Evolutionary conservation across 371 early-diverging fungal genomes (phyloP).

Genomic region (Mucor piriformis): DNA sequence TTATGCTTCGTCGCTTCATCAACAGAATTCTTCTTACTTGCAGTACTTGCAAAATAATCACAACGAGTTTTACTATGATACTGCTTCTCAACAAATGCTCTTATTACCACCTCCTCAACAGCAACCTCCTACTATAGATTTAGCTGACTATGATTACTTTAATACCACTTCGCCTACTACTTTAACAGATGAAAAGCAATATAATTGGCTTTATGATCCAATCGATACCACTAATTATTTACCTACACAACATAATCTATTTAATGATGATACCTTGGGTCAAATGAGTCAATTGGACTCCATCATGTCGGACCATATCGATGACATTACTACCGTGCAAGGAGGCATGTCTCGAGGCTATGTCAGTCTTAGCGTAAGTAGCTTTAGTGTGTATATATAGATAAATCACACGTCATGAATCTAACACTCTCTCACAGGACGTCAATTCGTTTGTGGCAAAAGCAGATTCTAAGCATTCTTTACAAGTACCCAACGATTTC

Average conservation of each 20-base stretch:
- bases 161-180: too few relatives aligned
- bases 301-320: constrained; percentile 7
- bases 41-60: constrained; percentile 14
- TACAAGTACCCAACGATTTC: constrained; percentile 8
- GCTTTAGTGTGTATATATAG: too few relatives aligned
- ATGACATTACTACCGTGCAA: constrained; percentile 12
- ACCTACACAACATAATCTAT: constrained; percentile 3
- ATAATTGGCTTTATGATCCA: constrained; percentile 30
- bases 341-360: constrained; percentile 26
- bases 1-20: constrained; percentile 4
- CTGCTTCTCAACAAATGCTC: background rate
- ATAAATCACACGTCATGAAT: too few relatives aligned
- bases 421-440: too few relatives aligned
- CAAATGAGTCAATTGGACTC: background rate
- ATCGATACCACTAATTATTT: constrained; percentile 28
- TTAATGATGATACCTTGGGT: background rate
- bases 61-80: constrained; percentile 7
- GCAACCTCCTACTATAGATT: constrained; percentile 1
- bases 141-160: constrained; percentile 13
- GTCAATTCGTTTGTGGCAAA: constrained; percentile 50
- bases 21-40: constrained; percentile 6
- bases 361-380: constrained; percentile 43
- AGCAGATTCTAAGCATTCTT: constrained; percentile 37
- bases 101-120: background rate
- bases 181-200: constrained; percentile 13